Base-by-base conservation (phyloP, 805 yeast genomes). In the Ogataea saltuana region DNA sequence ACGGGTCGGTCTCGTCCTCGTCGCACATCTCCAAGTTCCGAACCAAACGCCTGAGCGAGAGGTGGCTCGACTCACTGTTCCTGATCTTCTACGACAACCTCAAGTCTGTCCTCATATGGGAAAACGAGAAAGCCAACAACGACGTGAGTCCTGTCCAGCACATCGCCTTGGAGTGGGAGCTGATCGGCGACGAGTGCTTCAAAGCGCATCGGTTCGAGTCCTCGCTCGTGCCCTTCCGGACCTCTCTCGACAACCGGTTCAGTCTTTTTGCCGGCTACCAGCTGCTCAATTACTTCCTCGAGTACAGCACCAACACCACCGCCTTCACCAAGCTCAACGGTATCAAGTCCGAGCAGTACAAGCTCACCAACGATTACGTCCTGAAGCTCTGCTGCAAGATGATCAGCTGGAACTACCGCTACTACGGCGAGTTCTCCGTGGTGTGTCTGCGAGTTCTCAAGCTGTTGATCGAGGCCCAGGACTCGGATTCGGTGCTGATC, bases 91-190 rank as follows among this genome's bases (percentile, higher is more conserved):
- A 82, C 54, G 87, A 82, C 52, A 91, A 86, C 59, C 72, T 86
- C 54, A 75, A 84, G 57, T 81, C 88, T 3, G 90, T 87, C 56
- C 84, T 96, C 2, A 77, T 88, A 70, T 64, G 66, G 64, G 65
- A 61, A 28, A 61, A 59, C 41, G 69, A 65, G 34, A 49, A 54
- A 18, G 34, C 44, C 3, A 48, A 44, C 36, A 54, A 56, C 32
- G 59, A 52, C 22, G 35, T 51, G 6, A 44, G 41, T 28, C 53
- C 53, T 4, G 60, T 69, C 11, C 71, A 68, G 42, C 82, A 80
- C 51, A 76, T 81, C 55, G 84, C 86, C 0, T 59, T 84, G 19
- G 88, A 85, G 57, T 85, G 91, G 91, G 85, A 81, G 54, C 63
- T 84, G 49, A 68, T 84, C 34, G 91, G 90, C 0, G 64, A 78